A percentile compares a stretch with the other conserved stretches of the same genome.
Evolutionary conservation across 768 basidiomycete genomes (phyloP).

Genomic region (Serendipita sp.): DNA sequence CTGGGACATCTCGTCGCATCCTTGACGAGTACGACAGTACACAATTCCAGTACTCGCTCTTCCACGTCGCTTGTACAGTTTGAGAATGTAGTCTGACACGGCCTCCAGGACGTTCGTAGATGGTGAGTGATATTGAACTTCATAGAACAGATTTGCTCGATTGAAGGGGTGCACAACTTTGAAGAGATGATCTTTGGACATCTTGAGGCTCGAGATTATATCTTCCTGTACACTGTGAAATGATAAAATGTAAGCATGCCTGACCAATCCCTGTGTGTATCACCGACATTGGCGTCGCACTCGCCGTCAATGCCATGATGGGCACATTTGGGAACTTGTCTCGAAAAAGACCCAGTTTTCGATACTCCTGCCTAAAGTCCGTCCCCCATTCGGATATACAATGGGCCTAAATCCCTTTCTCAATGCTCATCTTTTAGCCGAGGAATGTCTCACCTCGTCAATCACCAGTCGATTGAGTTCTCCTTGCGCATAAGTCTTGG

Average conservation of each 20-base stretch:
- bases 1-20: conserved; percentile 50
- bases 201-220: conserved; percentile 49
- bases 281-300: conserved; percentile 53
- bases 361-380: conserved; percentile 61
- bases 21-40: conserved; percentile 53
- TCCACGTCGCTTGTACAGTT: conserved; percentile 42
- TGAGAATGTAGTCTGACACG: conserved; percentile 48
- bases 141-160: conserved; percentile 64
- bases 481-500: conserved; percentile 33
- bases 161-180: conserved; percentile 69
- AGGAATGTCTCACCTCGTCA: conserved; percentile 43
- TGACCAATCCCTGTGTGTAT: neutral
- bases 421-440: neutral
- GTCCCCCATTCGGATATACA: conserved; percentile 86
- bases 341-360: conserved; percentile 55
- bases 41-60: conserved; percentile 55
- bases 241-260: neutral
- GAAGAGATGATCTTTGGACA: conserved; percentile 40
- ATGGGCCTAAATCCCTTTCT: conserved; percentile 38
- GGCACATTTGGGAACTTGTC: conserved; percentile 51
- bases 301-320: conserved; percentile 79
- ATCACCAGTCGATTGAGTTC: conserved; percentile 61
- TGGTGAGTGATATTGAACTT: conserved; percentile 47
- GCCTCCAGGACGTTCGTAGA: conserved; percentile 31
- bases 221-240: conserved; percentile 50